Conservation (phyloP, 2,329 filamentous ascomycete species). For the Lachnellula suecica region DNA sequence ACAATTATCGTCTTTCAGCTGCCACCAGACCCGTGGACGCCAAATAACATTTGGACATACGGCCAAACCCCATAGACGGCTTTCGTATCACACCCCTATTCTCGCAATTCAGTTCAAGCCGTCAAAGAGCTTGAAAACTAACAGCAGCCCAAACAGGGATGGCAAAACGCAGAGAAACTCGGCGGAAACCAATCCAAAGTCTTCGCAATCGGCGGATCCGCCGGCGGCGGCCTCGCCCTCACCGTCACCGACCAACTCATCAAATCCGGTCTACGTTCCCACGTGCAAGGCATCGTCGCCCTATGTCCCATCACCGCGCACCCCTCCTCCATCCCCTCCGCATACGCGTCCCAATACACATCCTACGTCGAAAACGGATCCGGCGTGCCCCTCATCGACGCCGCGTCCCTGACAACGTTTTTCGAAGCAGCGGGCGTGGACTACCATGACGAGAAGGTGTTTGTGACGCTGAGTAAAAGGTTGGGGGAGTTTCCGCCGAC, state of each 20-base stretch:
- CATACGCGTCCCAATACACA: slow-evolving; percentile 18
- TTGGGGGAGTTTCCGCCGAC: slow-evolving; percentile 20
- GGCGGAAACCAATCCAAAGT: slow-evolving; percentile 8
- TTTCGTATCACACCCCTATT: not conserved
- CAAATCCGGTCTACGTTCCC: slow-evolving; percentile 6
- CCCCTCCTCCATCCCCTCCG: slow-evolving; percentile 16
- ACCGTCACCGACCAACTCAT: slow-evolving; percentile 24
- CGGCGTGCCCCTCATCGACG: slow-evolving; percentile 22
- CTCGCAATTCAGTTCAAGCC: too few relatives aligned
- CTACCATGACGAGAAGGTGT: slow-evolving; percentile 13
- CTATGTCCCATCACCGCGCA: slow-evolving; percentile 25
- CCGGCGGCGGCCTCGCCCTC: slow-evolving; percentile 25
- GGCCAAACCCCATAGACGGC: too few relatives aligned
- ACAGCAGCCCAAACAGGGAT: too few relatives aligned
- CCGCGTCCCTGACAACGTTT: slow-evolving; percentile 19
- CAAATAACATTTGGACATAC: not conserved
- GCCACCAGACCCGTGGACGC: too few relatives aligned
- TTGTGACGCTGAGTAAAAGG: slow-evolving; percentile 16
- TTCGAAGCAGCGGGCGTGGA: slow-evolving; percentile 14
- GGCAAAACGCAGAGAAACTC: too few relatives aligned
- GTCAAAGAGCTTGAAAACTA: too few relatives aligned
- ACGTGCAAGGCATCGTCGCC: slow-evolving; percentile 23
- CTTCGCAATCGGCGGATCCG: slow-evolving; percentile 25
- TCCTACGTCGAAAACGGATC: slow-evolving; percentile 19
- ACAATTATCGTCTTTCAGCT: too few relatives aligned